phyloP scores from a whole-genome alignment of 257 asterid species.

The Prunella vulgaris region DNA sequence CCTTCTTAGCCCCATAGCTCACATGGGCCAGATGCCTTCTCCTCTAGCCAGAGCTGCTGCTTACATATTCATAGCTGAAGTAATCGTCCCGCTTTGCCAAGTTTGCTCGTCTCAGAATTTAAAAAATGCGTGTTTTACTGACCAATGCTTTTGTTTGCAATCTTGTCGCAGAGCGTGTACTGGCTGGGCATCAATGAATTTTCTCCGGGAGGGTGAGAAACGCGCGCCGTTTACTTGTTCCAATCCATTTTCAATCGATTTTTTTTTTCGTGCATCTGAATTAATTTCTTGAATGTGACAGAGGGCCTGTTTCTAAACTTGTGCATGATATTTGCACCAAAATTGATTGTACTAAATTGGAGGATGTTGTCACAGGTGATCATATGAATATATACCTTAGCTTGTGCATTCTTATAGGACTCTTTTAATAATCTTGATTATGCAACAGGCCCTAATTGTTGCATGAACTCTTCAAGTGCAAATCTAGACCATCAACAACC shows the following conservation, averaged over 20 bases:
- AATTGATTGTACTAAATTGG: conserved; percentile 47
- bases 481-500: conserved; percentile 44
- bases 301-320: conserved; percentile 53
- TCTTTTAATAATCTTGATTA: background rate
- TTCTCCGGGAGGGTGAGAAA: conserved; percentile 49
- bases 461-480: conserved; percentile 49
- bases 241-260: background rate
- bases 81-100: conserved; percentile 8
- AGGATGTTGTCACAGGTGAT: conserved; percentile 49
- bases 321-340: conserved; percentile 48
- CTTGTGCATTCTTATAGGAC: background rate
- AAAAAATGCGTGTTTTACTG: background rate
- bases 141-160: background rate
- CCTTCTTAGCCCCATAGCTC: conserved; percentile 71
- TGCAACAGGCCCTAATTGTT: conserved; percentile 61
- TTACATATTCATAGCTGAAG: conserved; percentile 51
- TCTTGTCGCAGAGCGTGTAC: conserved; percentile 35
- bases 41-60: conserved; percentile 52
- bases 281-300: conserved; percentile 14
- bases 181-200: conserved; percentile 65
- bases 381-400: background rate
- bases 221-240: background rate
- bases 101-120: background rate
- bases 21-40: conserved; percentile 57
- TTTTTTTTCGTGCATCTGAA: background rate